phyloP scores from a whole-genome alignment of 2,329 filamentous ascomycete genomes.

The Blastomyces parvus region DNA sequence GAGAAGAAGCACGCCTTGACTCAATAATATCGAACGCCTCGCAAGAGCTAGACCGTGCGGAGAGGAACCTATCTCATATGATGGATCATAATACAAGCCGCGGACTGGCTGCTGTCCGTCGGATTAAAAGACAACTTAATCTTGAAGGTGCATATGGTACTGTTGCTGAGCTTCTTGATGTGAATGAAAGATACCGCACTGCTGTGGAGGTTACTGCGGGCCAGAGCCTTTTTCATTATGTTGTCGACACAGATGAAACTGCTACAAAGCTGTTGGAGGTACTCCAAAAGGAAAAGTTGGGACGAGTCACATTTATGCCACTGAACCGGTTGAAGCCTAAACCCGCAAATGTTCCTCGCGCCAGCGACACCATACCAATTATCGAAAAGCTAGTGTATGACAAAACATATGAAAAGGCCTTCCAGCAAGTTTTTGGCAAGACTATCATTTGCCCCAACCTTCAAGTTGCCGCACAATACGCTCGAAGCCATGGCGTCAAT shows the following conservation, averaged over 20 bases:
- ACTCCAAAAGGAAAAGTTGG: constrained; percentile 68
- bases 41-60: constrained; percentile 66
- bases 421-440: constrained; percentile 91
- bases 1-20: constrained; percentile 79
- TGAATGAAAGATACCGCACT: constrained; percentile 72
- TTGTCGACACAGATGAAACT: constrained; percentile 85
- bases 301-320: constrained; percentile 90
- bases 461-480: constrained; percentile 78
- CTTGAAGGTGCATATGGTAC: constrained; percentile 86
- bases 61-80: constrained; percentile 66
- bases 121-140: constrained; percentile 67
- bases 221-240: constrained; percentile 86
- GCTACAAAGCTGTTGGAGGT: constrained; percentile 71
- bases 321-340: constrained; percentile 68
- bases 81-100: constrained; percentile 85
- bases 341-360: constrained; percentile 66
- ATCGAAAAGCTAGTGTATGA: constrained; percentile 78
- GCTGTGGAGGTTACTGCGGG: constrained; percentile 91
- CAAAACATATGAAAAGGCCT: constrained; percentile 66
- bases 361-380: constrained; percentile 78
- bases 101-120: constrained; percentile 76
- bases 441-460: constrained; percentile 90
- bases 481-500: constrained; percentile 80
- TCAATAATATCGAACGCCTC: constrained; percentile 66
- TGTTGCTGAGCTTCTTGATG: constrained; percentile 82